These are phyloP conservation scores for Stemphylium vesicarium DNA, from an alignment of 2,329 filamentous ascomycete species.

Conservation along the genomic window DNA sequence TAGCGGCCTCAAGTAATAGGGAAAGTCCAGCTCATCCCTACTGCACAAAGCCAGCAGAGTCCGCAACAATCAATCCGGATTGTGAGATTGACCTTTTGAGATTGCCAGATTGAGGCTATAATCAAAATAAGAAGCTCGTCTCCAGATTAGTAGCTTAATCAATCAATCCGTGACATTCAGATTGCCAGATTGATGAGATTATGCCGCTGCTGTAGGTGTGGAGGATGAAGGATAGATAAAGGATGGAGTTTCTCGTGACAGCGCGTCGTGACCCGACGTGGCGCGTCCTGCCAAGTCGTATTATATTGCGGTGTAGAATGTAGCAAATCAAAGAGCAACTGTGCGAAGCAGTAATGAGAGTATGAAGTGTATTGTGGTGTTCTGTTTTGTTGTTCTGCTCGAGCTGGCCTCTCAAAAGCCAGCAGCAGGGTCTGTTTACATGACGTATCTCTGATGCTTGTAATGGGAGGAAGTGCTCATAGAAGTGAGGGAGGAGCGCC, in stretches of 20 bases:
- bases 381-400: too few species aligned
- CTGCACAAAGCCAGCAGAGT: too few species aligned
- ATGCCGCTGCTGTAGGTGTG: neutral
- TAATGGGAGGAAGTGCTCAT: too few species aligned
- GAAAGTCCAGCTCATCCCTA: too few species aligned
- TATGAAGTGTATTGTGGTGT: too few species aligned
- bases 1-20: too few species aligned
- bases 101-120: conserved; percentile 2
- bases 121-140: neutral
- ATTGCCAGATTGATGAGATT: conserved; percentile 2
- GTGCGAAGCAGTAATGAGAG: too few species aligned
- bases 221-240: conserved; percentile 1
- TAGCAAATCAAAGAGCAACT: too few species aligned
- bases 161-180: conserved; percentile 1
- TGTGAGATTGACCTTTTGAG: conserved; percentile 2
- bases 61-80: conserved; percentile 1
- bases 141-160: conserved; percentile 2
- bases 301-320: neutral
- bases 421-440: too few species aligned
- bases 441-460: too few species aligned
- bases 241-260: conserved; percentile 1
- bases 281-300: neutral
- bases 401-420: too few species aligned
- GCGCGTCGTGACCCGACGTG: neutral
- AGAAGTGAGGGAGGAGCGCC: too few species aligned